phyloP scores from a whole-genome alignment of 257 asterid genomes.

The Handroanthus guayacan region DNA sequence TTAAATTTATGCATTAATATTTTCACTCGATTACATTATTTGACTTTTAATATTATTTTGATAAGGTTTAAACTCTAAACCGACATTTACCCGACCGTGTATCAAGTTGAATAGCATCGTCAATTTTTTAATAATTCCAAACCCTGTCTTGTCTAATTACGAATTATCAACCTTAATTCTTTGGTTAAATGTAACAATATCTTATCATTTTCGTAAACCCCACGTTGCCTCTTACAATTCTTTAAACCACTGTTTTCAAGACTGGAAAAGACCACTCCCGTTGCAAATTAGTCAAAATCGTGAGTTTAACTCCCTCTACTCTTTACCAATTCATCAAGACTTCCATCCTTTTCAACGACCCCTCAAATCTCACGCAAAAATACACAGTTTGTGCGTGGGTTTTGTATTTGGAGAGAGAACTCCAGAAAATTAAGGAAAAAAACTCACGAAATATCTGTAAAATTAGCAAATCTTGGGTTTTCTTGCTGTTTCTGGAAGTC shows the following conservation, averaged over 20 bases:
- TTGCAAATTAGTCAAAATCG: not conserved
- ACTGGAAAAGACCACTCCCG: constrained; percentile 20
- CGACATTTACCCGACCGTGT: not conserved
- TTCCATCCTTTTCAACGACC: constrained; percentile 16
- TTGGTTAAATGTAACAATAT: not conserved
- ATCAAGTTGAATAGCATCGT: constrained; percentile 6
- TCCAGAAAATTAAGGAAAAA: constrained; percentile 12
- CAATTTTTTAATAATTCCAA: not conserved
- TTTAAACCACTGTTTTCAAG: not conserved
- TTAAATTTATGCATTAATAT: not conserved
- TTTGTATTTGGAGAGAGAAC: constrained; percentile 20
- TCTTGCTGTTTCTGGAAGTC: constrained; percentile 29
- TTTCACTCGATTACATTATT: not conserved
- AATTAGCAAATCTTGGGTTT: constrained; percentile 24
- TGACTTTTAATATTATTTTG: not conserved
- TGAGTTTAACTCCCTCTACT: constrained; percentile 24
- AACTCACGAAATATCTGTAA: not conserved
- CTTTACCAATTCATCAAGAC: constrained; percentile 25
- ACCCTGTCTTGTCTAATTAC: not conserved
- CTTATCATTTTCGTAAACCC: constrained; percentile 4
- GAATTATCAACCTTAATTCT: not conserved
- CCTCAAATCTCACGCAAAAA: constrained; percentile 23
- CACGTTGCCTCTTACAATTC: constrained; percentile 23
- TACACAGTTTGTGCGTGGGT: not conserved
- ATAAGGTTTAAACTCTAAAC: not conserved